Percentiles rank a stretch among this genome's conserved stretches.
phyloP scores from a whole-genome alignment of 768 basidiomycete species.

The Lactarius evosmus region DNA sequence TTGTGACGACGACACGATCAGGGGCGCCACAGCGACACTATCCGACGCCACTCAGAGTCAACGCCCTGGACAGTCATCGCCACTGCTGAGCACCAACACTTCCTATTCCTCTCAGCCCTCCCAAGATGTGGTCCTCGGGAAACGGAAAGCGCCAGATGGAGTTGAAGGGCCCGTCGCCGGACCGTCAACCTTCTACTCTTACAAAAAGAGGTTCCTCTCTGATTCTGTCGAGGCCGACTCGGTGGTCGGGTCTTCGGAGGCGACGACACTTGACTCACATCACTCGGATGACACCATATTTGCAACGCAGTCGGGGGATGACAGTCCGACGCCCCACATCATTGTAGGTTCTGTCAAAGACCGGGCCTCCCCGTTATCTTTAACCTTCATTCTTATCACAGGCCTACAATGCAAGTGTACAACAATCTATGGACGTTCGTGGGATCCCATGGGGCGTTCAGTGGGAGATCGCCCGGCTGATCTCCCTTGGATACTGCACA shows the following conservation, averaged over 20 bases:
- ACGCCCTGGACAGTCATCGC: not conserved
- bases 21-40: not conserved
- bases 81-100: not conserved
- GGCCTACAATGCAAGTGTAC: conserved; percentile 16
- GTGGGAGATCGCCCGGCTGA: conserved; percentile 50
- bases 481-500: conserved; percentile 34
- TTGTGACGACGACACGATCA: conserved; percentile 14
- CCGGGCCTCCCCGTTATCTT: not conserved
- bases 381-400: not conserved
- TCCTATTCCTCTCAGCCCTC: not conserved
- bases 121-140: conserved; percentile 2
- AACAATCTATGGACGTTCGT: conserved; percentile 20
- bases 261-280: not conserved
- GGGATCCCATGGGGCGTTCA: conserved; percentile 41
- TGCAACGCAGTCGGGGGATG: not conserved
- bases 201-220: conserved; percentile 4
- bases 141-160: conserved; percentile 18
- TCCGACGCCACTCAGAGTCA: not conserved
- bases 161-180: too few relatives aligned
- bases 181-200: not conserved
- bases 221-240: not conserved
- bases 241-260: not conserved
- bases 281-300: not conserved
- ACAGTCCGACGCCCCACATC: not conserved
- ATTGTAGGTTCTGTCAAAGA: conserved; percentile 5